Conservation (phyloP, 495 filamentous ascomycete species). For the Pyrenula massariospora region DNA sequence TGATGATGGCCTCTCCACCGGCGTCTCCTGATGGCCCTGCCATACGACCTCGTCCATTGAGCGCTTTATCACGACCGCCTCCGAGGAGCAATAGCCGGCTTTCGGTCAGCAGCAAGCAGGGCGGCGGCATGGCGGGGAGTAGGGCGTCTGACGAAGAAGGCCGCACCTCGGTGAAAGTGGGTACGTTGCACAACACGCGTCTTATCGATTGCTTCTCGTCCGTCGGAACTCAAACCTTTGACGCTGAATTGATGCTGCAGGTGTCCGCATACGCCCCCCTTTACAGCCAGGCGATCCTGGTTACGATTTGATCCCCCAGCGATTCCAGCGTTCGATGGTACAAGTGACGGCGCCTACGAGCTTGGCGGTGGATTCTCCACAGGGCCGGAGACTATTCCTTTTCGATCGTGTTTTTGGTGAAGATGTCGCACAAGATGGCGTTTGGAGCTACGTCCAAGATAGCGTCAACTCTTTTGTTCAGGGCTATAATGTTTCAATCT, state of each 20-base stretch:
- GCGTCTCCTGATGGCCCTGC: slow-evolving; percentile 39
- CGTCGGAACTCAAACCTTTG: slow-evolving; percentile 9
- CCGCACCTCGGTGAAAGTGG: slow-evolving; percentile 97
- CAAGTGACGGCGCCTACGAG: slow-evolving; percentile 77
- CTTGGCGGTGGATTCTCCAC: slow-evolving; percentile 76
- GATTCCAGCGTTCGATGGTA: slow-evolving; percentile 88
- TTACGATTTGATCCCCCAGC: slow-evolving; percentile 87
- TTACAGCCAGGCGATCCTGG: slow-evolving; percentile 76
- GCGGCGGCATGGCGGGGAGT: slow-evolving; percentile 47
- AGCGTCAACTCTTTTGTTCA: slow-evolving; percentile 85
- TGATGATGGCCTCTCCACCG: slow-evolving; percentile 47
- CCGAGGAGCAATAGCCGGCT: slow-evolving; percentile 79
- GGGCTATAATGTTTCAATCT: slow-evolving; percentile 96
- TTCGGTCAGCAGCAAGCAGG: slow-evolving; percentile 72
- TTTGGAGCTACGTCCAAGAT: slow-evolving; percentile 92
- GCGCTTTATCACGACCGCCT: slow-evolving; percentile 64
- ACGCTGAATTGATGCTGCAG: slow-evolving; percentile 29
- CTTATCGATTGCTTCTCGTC: slow-evolving; percentile 4
- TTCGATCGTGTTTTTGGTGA: slow-evolving; percentile 92
- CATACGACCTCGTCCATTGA: slow-evolving; percentile 61
- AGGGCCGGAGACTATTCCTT: slow-evolving; percentile 87
- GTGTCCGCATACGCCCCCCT: slow-evolving; percentile 88
- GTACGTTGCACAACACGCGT: slow-evolving; percentile 44
- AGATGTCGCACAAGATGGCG: slow-evolving; percentile 71
- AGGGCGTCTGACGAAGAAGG: slow-evolving; percentile 87